Base-by-base conservation (phyloP, 192 early-diverging fungal species). In the Coemansia sp. region DNA sequence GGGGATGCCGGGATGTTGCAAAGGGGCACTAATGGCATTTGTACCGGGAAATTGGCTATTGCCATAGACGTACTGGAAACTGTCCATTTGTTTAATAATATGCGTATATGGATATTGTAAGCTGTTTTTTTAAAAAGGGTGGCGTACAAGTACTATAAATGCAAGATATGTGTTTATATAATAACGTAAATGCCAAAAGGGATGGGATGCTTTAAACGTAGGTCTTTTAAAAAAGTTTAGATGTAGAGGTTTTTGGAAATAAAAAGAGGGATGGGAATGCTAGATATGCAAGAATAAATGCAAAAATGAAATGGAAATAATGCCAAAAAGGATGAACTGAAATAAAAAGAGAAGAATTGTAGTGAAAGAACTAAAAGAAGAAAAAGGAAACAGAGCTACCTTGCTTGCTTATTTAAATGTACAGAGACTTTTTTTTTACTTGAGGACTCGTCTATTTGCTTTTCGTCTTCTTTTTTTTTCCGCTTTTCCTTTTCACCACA, bases 21-120 rank as follows among this genome's bases (percentile, higher is more conserved):
- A 57, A 0, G 61, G 52, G 0, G 48, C 28, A 30, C 55, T 57
- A 30, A 68, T 70, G 5, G 58, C 39, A 16, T 3, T 43, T 33
- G 29, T 37, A 46, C 58, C 35, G 37, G 33, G 58, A 56, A 79
- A 73, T 58, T 68, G 66, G 55, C 37, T 43, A 35, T 28, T 43
- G 31, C 62, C 70, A 30, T 79, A 79, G 58, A 73, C 68, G 64
- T 77, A 67, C 16, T 66, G 63, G 37, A 79, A 79, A 7, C 57
- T 60, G 56, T 66, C 62, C 73, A 75, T 74, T 61, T 15, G 7
- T 42, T 25, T 43, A 29, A n/a, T n/a, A n/a, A n/a, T 13, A 33
- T 7, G 21, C 7, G n/a, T 4, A 18, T 33, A 57, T 57, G 30
- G 30, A 51, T 10, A 51, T 13, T 26, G 5, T 5, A 37, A 39